Base-by-base conservation (phyloP, 108 stramenopile genomes). In the Stephanodiscus minutulus region DNA sequence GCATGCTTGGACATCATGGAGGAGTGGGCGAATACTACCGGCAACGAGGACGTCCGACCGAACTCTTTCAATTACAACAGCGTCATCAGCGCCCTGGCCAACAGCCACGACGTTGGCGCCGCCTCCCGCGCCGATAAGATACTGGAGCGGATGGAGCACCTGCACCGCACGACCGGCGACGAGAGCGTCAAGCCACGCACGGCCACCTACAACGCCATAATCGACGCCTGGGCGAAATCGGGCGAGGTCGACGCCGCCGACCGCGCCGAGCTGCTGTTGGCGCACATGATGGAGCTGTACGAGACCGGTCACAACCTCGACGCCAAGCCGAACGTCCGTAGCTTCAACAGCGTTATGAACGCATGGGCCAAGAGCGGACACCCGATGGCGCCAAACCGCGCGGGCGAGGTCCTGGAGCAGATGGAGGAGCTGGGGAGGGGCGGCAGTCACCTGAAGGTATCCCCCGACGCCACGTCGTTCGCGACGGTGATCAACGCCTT, bases 401-500 rank as follows among this genome's bases (percentile, higher is more conserved):
- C 92, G 9, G 70, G 83, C 46, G 81, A 77, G 18, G 25, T 90
- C 13, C 60, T 93, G 17, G 68, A 84, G 39, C 71, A 73, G 25
- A 89, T 93, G 89, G 63, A 72, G 20, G 57, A 78, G 47, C 53
- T 86, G 18, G 78, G 82, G 52, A 77, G 78, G 22, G n/a, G n/a
- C n/a, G 49, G 66, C 20, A 75, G 74, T 48, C 67, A 74, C 12
- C 54, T 70, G 6, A 37, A 79, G 22, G 82, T 93, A 8, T 55
- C 60, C n/a, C 92, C 92, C 0, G 92, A 93, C 59, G 83, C 80
- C 18, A 83, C 85, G 27, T 83, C 82, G 13, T 90, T 83, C 41
- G 78, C 72, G 24, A 87, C 89, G 10, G 88, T 85, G 8, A 90
- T 90, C 49, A 89, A 88, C 79, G 85, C 85, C 29, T 87, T 77